Evolutionary conservation across 2,329 filamentous ascomycete species (phyloP), one percentile per base, ranked within the genome.

Genomic region (Penicillium capsulatum): DNA sequence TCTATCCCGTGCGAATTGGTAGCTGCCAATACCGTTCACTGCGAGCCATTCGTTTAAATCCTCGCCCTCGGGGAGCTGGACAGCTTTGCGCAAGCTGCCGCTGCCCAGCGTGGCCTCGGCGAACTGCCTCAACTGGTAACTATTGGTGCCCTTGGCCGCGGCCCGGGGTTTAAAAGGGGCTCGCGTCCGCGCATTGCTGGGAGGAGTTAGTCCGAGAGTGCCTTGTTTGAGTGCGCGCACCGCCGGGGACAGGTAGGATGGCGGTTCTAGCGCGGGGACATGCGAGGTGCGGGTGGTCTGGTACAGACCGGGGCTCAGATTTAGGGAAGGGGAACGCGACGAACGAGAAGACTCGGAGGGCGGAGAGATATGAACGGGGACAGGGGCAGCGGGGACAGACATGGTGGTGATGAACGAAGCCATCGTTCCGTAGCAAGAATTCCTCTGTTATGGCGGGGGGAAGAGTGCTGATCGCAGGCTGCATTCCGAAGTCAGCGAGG

Each of bases 31-130:
- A 94, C 90, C 86, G 70, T 98, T 98, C 56, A 98, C 92, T 17
- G 92, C 92, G 46, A 98, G 70, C 92, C 92, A 98, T 69, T 98
- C 92, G 63, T 96, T 94, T 70, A 94, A 78, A 62, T 98, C 92
- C 64, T 98, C 92, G 43, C 94, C 92, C 61, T 98, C 94, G 10
- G 94, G 92, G 46, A 98, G 74, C 74, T 91, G 94, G 53, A 98
- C 92, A 17, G 94, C 89, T 72, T 98, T 97, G 58, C 89, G 81
- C 69, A 98, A 71, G 68, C 90, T 96, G 34, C 92, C 92, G 55
- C 88, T 94, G 24, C 92, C 92, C 26, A 98, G 76, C 8, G 92
- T 98, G 31, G 94, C 92, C 67, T 98, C 94, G 36, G 92, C 92
- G 75, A 97, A 98, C 67, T 98, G 92, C 67, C 92, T 84, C 54